Evolutionary conservation across 192 early-diverging fungal species (phyloP), one percentile per base, ranked within the genome.

Genomic region (Piromyces sp.): DNA sequence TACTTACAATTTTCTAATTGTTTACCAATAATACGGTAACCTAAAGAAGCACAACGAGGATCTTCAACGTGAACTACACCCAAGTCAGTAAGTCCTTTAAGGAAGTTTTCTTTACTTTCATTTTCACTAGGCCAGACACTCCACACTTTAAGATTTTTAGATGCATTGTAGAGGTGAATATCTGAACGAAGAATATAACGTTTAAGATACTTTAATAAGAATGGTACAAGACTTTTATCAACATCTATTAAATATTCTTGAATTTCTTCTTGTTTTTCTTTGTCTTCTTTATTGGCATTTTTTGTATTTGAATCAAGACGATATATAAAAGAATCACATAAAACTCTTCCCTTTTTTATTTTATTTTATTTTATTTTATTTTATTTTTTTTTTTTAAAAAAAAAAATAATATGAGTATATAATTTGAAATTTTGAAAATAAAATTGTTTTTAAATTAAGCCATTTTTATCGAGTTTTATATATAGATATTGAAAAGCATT

Each of bases 131-230:
- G 94, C 93, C 95, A 96, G 12, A 92, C 87, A 81, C 92, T 90
- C 88, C 92, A 98, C 33, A 94, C 87, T 17, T 82, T 82, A 79
- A 89, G 93, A 58, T 92, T 86, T 31, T 85, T 85, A 1, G 92
- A 89, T 9, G 89, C 92, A 83, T 95, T 91, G 15, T 86, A 84
- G 58, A 98, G 83, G 51, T 84, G 86, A 14, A 97, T 88, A 82
- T 94, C 94, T 17, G 94, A 87, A 26, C 97, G 89, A 81, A 99
- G 87, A 30, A 89, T 83, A 84, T 95, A 96, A 81, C 94, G 91
- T 79, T 88, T 88, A 80, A 99, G 85, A 81, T 95, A 93, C 68
- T 88, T 87, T 26, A 30, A 30, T 40, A 81, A 79, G 14, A n/a
- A 68, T n/a, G 51, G 51, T n/a, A 68, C 26, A 2, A 68, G 22